phyloP scores from a whole-genome alignment of 352 stramenopile species.

The Pythium oligandrum region DNA sequence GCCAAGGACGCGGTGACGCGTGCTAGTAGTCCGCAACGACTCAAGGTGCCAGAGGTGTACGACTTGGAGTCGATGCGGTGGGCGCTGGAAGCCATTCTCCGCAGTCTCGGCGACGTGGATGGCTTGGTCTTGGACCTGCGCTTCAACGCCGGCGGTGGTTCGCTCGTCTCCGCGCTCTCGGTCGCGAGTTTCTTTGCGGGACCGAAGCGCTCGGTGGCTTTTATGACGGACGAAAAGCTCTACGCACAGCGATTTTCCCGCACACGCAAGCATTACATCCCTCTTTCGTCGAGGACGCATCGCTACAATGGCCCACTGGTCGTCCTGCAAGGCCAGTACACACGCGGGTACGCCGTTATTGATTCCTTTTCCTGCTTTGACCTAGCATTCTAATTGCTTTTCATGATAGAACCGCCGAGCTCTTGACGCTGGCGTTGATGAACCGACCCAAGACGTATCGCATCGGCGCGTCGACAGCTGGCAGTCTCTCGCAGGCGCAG shows the following conservation, averaged over 20 bases:
- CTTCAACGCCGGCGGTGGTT: conserved; percentile 71
- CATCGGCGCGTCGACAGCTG: conserved; percentile 51
- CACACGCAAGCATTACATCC: conserved; percentile 56
- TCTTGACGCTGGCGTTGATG: conserved; percentile 66
- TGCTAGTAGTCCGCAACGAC: neutral
- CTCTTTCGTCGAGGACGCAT: conserved; percentile 42
- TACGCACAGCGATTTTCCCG: conserved; percentile 41
- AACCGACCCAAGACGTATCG: conserved; percentile 53
- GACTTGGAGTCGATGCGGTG: conserved; percentile 85
- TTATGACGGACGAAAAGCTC: conserved; percentile 67
- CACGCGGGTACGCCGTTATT: conserved; percentile 45
- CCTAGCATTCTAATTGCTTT: conserved; percentile 6
- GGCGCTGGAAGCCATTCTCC: conserved; percentile 78
- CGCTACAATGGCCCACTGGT: conserved; percentile 65
- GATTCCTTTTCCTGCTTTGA: neutral
- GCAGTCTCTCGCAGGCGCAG: conserved; percentile 53
- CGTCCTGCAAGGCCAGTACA: conserved; percentile 72
- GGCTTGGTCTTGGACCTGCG: conserved; percentile 73
- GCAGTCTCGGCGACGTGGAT: conserved; percentile 53
- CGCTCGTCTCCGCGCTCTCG: conserved; percentile 48
- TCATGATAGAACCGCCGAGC: conserved; percentile 41
- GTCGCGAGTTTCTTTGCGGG: conserved; percentile 73
- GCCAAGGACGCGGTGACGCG: neutral
- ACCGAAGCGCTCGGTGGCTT: conserved; percentile 38
- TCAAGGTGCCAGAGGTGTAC: conserved; percentile 68